These are phyloP conservation scores for Nicotiana benthamiana DNA, from an alignment of 257 asterid genomes.

Conservation along the genomic window DNA sequence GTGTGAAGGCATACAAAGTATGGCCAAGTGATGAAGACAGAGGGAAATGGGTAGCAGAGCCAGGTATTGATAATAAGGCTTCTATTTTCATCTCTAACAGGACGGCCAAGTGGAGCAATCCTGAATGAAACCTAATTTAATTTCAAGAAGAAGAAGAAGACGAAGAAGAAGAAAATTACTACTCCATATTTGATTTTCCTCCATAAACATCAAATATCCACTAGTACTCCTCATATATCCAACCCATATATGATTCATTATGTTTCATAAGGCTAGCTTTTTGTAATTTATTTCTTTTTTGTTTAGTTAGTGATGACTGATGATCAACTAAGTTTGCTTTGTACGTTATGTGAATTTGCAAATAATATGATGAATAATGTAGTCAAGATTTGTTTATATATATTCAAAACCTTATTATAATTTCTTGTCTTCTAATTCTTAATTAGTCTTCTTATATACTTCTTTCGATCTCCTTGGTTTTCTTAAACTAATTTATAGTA, in stretches of 20 bases:
- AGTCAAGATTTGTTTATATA: conserved; percentile 17
- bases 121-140: conserved; percentile 22
- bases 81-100: conserved; percentile 41
- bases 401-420: background rate
- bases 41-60: conserved; percentile 80
- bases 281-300: conserved; percentile 14
- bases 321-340: background rate
- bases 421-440: background rate
- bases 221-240: no score
- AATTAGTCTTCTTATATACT: background rate
- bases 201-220: background rate
- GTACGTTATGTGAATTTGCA: conserved; percentile 12
- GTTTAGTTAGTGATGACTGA: conserved; percentile 7
- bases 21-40: conserved; percentile 82
- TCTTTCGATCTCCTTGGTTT: background rate
- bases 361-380: conserved; percentile 20
- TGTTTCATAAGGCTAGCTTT: conserved; percentile 6
- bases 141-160: background rate
- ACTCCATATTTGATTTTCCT: background rate
- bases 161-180: background rate
- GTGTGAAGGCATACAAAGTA: conserved; percentile 56
- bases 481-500: background rate
- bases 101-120: conserved; percentile 47
- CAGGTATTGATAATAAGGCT: conserved; percentile 61
- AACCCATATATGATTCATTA: background rate